phyloP scores from a whole-genome alignment of 208 protist genomes.

The Trypanosoma cruzi region DNA sequence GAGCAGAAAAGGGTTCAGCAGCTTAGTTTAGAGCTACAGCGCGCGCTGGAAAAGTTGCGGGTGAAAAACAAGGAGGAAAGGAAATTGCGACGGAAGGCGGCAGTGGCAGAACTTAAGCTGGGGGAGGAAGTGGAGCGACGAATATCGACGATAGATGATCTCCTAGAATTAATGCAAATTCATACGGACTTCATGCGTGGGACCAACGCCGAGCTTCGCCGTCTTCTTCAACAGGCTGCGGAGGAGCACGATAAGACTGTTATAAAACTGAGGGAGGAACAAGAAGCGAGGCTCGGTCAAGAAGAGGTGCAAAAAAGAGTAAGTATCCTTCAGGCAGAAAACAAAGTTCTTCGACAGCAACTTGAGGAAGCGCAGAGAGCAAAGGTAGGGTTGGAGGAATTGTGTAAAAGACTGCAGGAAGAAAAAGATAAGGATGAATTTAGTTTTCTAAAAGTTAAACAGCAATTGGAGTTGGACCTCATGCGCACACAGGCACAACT shows the following conservation, averaged over 20 bases:
- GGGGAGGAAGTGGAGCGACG: slow-evolving; percentile 32
- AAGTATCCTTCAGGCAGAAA: slow-evolving; percentile 9
- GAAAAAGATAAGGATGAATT: not conserved
- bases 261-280: slow-evolving; percentile 6
- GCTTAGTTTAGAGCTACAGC: slow-evolving; percentile 27
- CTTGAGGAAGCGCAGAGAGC: not conserved
- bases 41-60: slow-evolving; percentile 23
- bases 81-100: slow-evolving; percentile 19
- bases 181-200: slow-evolving; percentile 25
- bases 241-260: slow-evolving; percentile 3
- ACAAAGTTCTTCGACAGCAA: slow-evolving; percentile 4
- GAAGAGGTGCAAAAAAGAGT: not conserved
- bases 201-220: slow-evolving; percentile 4
- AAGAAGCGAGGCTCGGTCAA: not conserved
- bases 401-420: slow-evolving; percentile 1
- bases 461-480: slow-evolving; percentile 20
- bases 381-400: slow-evolving; percentile 9
- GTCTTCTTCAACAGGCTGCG: slow-evolving; percentile 5
- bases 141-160: not conserved
- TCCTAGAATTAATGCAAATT: slow-evolving; percentile 20
- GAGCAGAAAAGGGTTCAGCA: slow-evolving; percentile 24
- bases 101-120: slow-evolving; percentile 34
- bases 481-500: slow-evolving; percentile 27
- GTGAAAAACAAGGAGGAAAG: slow-evolving; percentile 12
- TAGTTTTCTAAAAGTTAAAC: not conserved